Evolutionary conservation across 192 early-diverging fungal species (phyloP).

Genomic region (Entomortierella parvispora): DNA sequence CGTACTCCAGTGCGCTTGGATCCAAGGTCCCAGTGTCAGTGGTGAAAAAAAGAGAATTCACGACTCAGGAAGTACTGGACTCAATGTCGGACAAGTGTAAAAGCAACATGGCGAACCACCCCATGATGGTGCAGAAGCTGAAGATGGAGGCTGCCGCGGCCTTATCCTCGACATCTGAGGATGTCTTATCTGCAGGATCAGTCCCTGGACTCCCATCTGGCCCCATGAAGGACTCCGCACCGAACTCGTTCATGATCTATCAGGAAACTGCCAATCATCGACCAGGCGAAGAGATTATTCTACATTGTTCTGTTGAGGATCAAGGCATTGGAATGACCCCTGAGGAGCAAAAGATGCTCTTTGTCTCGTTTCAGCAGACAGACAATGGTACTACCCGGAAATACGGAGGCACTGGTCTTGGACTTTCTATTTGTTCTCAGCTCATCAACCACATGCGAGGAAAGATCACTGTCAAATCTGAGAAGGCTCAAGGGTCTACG

Average conservation of each 20-base stretch:
- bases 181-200: too few species aligned
- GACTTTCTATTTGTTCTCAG: slow-evolving; percentile 59
- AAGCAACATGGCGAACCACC: slow-evolving; percentile 1
- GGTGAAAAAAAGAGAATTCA: background rate
- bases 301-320: slow-evolving; percentile 43
- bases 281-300: slow-evolving; percentile 18
- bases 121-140: background rate
- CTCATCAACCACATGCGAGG: slow-evolving; percentile 56
- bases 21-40: too few species aligned
- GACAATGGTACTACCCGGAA: slow-evolving; percentile 48
- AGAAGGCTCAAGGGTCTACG: slow-evolving; percentile 52
- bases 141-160: background rate
- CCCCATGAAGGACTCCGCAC: too few species aligned
- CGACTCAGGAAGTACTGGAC: background rate
- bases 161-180: background rate
- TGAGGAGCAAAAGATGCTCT: slow-evolving; percentile 51
- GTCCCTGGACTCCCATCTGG: too few species aligned
- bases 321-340: slow-evolving; percentile 46
- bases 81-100: background rate
- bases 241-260: too few species aligned
- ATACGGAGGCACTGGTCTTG: slow-evolving; percentile 59
- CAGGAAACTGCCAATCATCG: too few species aligned
- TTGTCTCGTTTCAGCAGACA: slow-evolving; percentile 47
- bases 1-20: too few species aligned
- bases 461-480: slow-evolving; percentile 53